phyloP scores from a whole-genome alignment of 495 filamentous ascomycete species.

The Barbatosphaeria neglecta region DNA sequence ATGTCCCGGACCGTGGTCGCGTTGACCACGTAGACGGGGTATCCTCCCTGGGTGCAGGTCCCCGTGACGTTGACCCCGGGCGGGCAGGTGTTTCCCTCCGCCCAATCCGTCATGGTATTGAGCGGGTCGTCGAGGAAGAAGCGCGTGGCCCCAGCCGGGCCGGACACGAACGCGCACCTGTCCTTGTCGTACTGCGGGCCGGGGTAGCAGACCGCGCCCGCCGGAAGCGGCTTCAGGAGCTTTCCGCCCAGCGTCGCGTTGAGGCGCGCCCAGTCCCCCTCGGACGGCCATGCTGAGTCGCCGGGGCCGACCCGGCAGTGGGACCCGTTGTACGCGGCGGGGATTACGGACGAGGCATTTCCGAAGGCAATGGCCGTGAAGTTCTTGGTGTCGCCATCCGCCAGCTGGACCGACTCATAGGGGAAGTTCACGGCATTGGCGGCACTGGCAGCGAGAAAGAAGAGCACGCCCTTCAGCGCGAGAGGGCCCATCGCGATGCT shows the following conservation, averaged over 20 bases:
- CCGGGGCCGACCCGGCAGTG: constrained; percentile 41
- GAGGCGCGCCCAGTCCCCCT: constrained; percentile 30
- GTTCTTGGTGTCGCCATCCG: constrained; percentile 11
- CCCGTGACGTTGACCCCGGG: constrained; percentile 18
- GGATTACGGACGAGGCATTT: constrained; percentile 3
- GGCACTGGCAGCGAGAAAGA: not conserved
- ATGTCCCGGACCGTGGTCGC: constrained; percentile 42
- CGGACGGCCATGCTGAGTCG: constrained; percentile 32
- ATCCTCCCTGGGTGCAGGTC: constrained; percentile 44
- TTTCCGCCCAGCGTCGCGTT: constrained; percentile 33
- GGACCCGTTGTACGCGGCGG: constrained; percentile 1
- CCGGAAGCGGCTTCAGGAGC: constrained; percentile 39
- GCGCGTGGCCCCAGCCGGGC: constrained; percentile 11
- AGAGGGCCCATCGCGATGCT: not conserved
- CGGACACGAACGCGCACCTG: constrained; percentile 22
- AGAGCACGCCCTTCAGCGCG: not conserved
- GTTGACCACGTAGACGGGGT: constrained; percentile 47
- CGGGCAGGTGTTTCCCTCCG: constrained; percentile 28
- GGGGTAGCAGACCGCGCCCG: constrained; percentile 39
- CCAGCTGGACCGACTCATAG: constrained; percentile 25
- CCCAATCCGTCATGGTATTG: constrained; percentile 20
- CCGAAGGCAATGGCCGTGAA: constrained; percentile 22
- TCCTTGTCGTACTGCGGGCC: constrained; percentile 29
- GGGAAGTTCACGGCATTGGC: constrained; percentile 14
- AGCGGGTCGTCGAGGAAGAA: constrained; percentile 24